Evolutionary conservation across 164 flowering plant species (phyloP).

Genomic region (Umbilicus rupestris): DNA sequence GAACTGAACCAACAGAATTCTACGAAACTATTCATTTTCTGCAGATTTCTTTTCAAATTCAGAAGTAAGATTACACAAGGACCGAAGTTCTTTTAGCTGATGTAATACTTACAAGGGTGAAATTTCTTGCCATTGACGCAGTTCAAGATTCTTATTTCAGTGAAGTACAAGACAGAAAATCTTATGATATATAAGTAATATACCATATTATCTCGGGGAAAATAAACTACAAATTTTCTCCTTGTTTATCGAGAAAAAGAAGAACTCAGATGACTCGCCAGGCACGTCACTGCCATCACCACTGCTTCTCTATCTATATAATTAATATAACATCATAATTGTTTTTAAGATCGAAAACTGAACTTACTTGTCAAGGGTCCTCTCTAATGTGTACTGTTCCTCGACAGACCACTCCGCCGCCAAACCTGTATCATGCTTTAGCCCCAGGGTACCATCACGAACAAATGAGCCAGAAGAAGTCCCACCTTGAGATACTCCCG

Average conservation of each 20-base stretch:
- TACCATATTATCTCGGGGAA: too few species aligned
- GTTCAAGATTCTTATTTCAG: too few species aligned
- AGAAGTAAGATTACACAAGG: neutral
- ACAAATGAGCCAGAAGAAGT: constrained; percentile 37
- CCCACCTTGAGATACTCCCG: constrained; percentile 25
- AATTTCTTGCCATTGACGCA: too few species aligned
- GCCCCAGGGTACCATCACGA: constrained; percentile 41
- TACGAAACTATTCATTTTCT: neutral
- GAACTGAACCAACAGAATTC: neutral
- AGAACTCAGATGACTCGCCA: neutral
- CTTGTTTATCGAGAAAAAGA: too few species aligned
- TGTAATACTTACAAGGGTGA: too few species aligned
- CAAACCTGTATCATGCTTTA: constrained; percentile 62
- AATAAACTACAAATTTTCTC: too few species aligned
- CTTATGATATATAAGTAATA: too few species aligned
- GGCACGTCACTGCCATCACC: neutral
- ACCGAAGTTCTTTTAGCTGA: too few species aligned
- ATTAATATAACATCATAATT: neutral
- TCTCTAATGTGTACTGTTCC: constrained; percentile 72
- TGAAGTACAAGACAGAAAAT: too few species aligned
- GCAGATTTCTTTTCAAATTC: neutral
- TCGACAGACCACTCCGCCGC: constrained; percentile 84
- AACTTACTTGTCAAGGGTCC: constrained; percentile 75
- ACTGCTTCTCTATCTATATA: neutral
- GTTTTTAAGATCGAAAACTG: constrained; percentile 11